Base-by-base conservation (phyloP, 2,329 filamentous ascomycete genomes). In the Phyllosticta capitalensis region DNA sequence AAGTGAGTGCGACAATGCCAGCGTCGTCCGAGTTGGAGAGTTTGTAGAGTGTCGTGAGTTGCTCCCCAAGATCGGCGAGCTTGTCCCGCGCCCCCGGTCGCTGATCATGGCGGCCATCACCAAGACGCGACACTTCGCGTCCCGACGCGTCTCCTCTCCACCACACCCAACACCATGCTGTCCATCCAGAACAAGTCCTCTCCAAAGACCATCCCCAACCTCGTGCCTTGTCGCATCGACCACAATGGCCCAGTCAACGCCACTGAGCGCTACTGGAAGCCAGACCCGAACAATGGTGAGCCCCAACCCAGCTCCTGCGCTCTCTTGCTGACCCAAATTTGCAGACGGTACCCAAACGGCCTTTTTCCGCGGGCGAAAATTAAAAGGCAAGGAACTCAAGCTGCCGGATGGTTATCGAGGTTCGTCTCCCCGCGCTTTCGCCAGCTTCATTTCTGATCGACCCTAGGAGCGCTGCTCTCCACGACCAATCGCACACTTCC, bases 211-310 rank as follows among this genome's bases (percentile, higher is more conserved):
- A 83, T 78, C 0, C 82, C 87, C 3, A 87, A 96, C 67, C 76
- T 96, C 20, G 79, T 96, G 14, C 91, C 92, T 3, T 94, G 89
- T 67, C 83, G 84, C 58, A 83, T 96, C 68, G 81, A 92, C 66
- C 87, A 95, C 72, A 83, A 88, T 65, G 92, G 92, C 1, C 79
- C 84, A 1, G 78, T 92, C 58, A 81, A 85, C 55, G 77, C 83
- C 1, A 76, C 81, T 5, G 72, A 81, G 21, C 77, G 84, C 51
- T 90, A 89, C 69, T 96, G 91, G 90, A 79, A 76, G 5, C 88
- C 89, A 0, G 72, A 68, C 69, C 72, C 55, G 48, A 10, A 59
- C 7, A 19, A 59, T 6, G 54, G 53, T 60, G 56, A 14, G 56
- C 22, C n/a, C 17, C 24, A 24, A 19, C n/a, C n/a, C 38, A n/a